These are phyloP conservation scores for Candida gorgasii DNA, from an alignment of 805 yeast species.

Conservation along the genomic window DNA sequence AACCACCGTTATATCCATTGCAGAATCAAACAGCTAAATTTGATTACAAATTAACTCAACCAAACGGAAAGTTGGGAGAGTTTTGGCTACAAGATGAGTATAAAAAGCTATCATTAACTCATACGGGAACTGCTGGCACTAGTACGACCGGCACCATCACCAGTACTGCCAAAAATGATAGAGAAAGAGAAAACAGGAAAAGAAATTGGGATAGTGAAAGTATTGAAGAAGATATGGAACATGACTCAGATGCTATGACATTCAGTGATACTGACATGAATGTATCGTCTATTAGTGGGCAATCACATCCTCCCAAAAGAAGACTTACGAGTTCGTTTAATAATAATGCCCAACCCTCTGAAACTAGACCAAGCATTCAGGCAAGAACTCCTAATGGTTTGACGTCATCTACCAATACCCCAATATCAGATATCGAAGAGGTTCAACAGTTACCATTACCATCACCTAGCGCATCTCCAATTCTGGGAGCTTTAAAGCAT, in stretches of 20 bases:
- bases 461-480: constrained; percentile 50
- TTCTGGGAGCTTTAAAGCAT: constrained; percentile 18
- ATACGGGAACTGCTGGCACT: neutral
- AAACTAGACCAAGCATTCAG: constrained; percentile 4
- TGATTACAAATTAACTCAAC: constrained; percentile 33
- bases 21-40: constrained; percentile 26
- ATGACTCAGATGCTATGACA: constrained; percentile 35
- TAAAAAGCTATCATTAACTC: constrained; percentile 24
- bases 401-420: constrained; percentile 29
- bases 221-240: constrained; percentile 16
- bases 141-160: neutral
- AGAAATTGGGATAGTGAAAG: constrained; percentile 21
- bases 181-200: constrained; percentile 29
- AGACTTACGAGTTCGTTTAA: constrained; percentile 25
- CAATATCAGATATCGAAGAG: constrained; percentile 39
- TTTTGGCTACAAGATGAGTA: constrained; percentile 31
- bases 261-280: constrained; percentile 35
- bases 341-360: constrained; percentile 4
- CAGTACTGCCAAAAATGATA: neutral
- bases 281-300: constrained; percentile 17
- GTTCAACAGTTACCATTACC: constrained; percentile 61
- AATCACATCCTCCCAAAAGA: constrained; percentile 39
- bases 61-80: constrained; percentile 33
- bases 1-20: constrained; percentile 37
- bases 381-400: constrained; percentile 11